Conservation (phyloP, 371 early-diverging fungal species). For the Furculomyces boomerangus region DNA sequence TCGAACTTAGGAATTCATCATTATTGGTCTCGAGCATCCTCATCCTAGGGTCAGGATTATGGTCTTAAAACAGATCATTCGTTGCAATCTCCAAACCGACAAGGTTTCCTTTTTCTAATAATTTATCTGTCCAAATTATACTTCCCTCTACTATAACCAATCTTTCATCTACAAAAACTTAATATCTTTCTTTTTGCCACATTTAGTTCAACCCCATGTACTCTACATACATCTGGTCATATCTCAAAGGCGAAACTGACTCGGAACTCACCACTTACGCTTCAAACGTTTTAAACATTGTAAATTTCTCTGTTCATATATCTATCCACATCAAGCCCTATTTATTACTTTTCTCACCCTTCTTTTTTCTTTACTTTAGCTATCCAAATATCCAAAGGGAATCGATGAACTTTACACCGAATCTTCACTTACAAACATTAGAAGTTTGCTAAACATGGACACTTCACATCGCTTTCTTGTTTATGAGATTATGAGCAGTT, state of each 20-base stretch:
- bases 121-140: not conserved
- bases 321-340: not conserved
- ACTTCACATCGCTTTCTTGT: slow-evolving; percentile 18
- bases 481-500: slow-evolving; percentile 14
- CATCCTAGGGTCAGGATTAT: slow-evolving; percentile 17
- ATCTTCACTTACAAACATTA: slow-evolving; percentile 5
- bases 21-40: slow-evolving; percentile 20
- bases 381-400: slow-evolving; percentile 6
- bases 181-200: not conserved
- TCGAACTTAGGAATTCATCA: slow-evolving; percentile 9
- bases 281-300: slow-evolving; percentile 7
- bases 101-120: slow-evolving; percentile 7
- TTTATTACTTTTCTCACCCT: not conserved
- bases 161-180: not conserved
- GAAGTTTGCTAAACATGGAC: slow-evolving; percentile 6
- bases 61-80: slow-evolving; percentile 17
- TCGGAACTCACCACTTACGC: slow-evolving; percentile 9
- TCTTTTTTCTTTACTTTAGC: not conserved
- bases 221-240: slow-evolving; percentile 16
- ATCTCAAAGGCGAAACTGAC: slow-evolving; percentile 14
- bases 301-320: not conserved
- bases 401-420: slow-evolving; percentile 8
- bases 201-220: slow-evolving; percentile 15
- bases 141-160: not conserved
- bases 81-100: slow-evolving; percentile 9